phyloP scores from a whole-genome alignment of 176 grass and related monocot species.

The Otatea glauca region DNA sequence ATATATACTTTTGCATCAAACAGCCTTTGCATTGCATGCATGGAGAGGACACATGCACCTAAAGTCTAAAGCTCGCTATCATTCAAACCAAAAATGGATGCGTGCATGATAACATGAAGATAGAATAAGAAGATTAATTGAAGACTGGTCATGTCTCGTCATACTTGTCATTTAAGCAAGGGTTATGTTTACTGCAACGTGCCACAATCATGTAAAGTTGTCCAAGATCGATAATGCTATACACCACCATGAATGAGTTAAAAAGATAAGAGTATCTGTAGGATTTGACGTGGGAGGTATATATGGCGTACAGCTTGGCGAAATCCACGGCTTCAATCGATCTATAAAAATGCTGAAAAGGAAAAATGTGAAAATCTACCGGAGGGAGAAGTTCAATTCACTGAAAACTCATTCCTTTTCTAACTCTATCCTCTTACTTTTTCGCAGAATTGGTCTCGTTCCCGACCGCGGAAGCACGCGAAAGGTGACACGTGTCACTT shows the following conservation, averaged over 20 bases:
- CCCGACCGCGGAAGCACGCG: no score
- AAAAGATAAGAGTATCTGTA: no score
- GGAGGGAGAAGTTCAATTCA: no score
- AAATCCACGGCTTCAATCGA: no score
- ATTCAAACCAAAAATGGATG: conserved; percentile 14
- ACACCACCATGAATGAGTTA: neutral
- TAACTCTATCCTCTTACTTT: no score
- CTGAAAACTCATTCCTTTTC: no score
- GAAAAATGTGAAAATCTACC: no score
- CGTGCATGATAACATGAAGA: neutral
- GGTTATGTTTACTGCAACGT: conserved; percentile 16
- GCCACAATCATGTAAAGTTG: conserved; percentile 41
- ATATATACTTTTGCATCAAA: conserved; percentile 13
- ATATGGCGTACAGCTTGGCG: no score
- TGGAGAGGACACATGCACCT: neutral
- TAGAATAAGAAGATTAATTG: neutral
- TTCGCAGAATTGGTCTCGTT: no score
- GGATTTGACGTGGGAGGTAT: neutral
- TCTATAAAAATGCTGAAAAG: no score
- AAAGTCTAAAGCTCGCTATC: conserved; percentile 39
- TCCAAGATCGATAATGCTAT: neutral
- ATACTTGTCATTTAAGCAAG: conserved; percentile 45
- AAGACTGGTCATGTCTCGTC: conserved; percentile 3
- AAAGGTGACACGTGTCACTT: no score
- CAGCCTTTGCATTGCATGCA: conserved; percentile 23